Base-by-base conservation (phyloP, 164 flowering plant species). In the Berberis vulgaris region DNA sequence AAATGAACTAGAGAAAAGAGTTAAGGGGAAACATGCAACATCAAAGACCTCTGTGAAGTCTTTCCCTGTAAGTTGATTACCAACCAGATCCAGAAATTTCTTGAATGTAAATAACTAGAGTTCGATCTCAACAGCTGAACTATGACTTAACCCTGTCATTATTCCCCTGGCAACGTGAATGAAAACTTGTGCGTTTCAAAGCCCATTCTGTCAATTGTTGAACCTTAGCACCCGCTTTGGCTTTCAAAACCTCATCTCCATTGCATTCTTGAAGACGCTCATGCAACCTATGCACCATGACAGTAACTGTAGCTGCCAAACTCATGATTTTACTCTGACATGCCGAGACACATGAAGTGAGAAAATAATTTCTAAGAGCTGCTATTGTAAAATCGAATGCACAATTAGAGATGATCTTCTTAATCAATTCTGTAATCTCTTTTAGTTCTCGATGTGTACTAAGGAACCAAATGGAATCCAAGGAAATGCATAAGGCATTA, bases 181-280 rank as follows among this genome's bases (percentile, higher is more conserved):
- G 94, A 69, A 84, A 87, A 43, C 96, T 85, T 49, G 89, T 91
- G 73, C 97, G 88, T 79, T 86, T 91, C 66, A 91, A 73, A 69
- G 97, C 96, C 97, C 94, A 91, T 67, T 91, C 97, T 62, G 96
- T 88, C 49, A 91, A 91, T 73, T 91, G 87, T 63, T 91, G 97
- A 65, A 88, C 96, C 78, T 91, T 91, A 57, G 89, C 90, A 72
- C 91, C 85, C 70, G 96, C 94, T 75, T 91, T 96, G 59, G 92
- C 96, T 75, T 91, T 91, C 76, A 91, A 26, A 26, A 26, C 26
- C 26, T 26, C 26, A 26, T 26, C 26, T 0, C 26, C 26, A 26
- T 26, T 26, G 76, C 97, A 91, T 71, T 89, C 97, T 61, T 87
- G 90, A 54, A 91, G 89, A 62, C 97, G 86, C 74, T 91, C 96